Evolutionary conservation across 306 rosid species (phyloP).

Genomic region (Cicer chorassanicum): DNA sequence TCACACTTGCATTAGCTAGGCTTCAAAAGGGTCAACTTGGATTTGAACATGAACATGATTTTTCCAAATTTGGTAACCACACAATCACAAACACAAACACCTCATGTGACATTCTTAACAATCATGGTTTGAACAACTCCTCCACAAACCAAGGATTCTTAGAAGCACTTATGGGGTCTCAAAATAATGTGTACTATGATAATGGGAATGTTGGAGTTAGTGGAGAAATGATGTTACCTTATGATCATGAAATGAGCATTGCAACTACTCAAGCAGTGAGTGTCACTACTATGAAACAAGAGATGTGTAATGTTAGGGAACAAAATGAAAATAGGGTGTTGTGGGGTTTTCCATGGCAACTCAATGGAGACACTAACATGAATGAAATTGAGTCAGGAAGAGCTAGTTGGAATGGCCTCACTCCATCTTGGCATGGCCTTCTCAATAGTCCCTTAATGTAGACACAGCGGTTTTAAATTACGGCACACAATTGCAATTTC

Average conservation of each 20-base stretch:
- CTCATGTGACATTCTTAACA: conserved; percentile 51
- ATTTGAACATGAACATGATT: conserved; percentile 60
- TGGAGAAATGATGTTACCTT: conserved; percentile 61
- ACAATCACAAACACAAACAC: conserved; percentile 17
- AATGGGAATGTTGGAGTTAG: conserved; percentile 47
- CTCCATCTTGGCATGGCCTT: conserved; percentile 88
- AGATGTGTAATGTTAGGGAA: conserved; percentile 55
- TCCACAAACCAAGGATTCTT: conserved; percentile 54
- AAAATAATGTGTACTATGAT: conserved; percentile 59
- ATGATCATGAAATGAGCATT: conserved; percentile 61
- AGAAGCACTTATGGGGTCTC: conserved; percentile 63
- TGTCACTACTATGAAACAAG: conserved; percentile 87
- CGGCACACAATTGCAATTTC: not conserved
- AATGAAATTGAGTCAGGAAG: conserved; percentile 70
- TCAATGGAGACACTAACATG: conserved; percentile 65
- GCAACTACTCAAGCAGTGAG: conserved; percentile 66
- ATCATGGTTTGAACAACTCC: conserved; percentile 41
- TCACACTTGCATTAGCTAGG: conserved; percentile 80
- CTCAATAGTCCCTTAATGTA: conserved; percentile 88
- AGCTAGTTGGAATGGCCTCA: conserved; percentile 73
- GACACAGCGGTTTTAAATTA: conserved; percentile 21
- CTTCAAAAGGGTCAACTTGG: conserved; percentile 75
- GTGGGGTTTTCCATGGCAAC: conserved; percentile 93
- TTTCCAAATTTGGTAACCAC: conserved; percentile 54
- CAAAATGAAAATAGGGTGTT: conserved; percentile 59